phyloP scores from a whole-genome alignment of 2,329 filamentous ascomycete genomes.

The Aspergillus sp. region DNA sequence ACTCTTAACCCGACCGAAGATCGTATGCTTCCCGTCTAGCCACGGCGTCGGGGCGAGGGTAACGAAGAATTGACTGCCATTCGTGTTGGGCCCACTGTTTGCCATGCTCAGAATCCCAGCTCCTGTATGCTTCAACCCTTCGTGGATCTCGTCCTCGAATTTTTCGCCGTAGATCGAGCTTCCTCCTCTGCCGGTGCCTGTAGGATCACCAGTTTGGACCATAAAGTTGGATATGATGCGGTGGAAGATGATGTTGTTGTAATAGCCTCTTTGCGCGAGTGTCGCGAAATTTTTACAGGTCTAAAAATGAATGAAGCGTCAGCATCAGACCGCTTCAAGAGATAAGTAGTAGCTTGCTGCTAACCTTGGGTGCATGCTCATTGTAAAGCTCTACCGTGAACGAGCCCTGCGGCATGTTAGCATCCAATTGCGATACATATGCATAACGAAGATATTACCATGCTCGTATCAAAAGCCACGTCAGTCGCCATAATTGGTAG shows the following conservation, averaged over 20 bases:
- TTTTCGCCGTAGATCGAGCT: conserved; percentile 84
- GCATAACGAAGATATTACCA: conserved; percentile 48
- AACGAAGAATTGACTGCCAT: conserved; percentile 93
- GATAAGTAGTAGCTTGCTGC: neutral
- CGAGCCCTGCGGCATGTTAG: conserved; percentile 53
- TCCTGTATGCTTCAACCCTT: conserved; percentile 77
- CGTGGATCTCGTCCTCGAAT: conserved; percentile 84
- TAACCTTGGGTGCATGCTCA: conserved; percentile 66
- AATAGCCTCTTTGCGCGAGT: conserved; percentile 76
- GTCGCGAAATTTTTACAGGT: conserved; percentile 83
- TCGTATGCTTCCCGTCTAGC: conserved; percentile 94
- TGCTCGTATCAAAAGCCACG: conserved; percentile 73
- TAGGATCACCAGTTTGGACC: conserved; percentile 90
- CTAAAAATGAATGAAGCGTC: conserved; percentile 24
- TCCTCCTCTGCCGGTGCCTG: conserved; percentile 84
- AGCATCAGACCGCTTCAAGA: conserved; percentile 6
- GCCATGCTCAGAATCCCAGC: conserved; percentile 95
- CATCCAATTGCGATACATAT: neutral
- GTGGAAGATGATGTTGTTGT: conserved; percentile 79
- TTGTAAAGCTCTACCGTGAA: conserved; percentile 87
- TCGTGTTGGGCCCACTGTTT: conserved; percentile 85
- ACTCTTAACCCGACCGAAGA: conserved; percentile 81
- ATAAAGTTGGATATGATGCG: conserved; percentile 95
- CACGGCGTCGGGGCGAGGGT: conserved; percentile 90
- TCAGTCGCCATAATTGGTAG: conserved; percentile 59